Percentiles rank a stretch among this genome's conserved stretches.
phyloP scores from a whole-genome alignment of 2,329 filamentous ascomycete species.

The Talaromyces sp. region DNA sequence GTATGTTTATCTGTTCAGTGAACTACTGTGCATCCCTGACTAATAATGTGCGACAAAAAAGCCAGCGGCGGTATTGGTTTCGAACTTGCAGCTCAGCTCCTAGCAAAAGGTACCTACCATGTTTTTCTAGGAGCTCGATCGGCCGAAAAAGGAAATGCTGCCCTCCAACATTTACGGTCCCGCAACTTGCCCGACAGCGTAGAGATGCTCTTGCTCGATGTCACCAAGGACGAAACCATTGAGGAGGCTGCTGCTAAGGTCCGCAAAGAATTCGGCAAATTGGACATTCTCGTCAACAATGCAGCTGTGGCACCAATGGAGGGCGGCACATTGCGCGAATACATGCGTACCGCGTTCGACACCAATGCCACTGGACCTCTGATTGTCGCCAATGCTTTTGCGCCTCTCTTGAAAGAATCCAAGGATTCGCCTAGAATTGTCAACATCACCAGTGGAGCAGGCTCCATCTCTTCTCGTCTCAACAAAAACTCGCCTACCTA shows the following conservation, averaged over 20 bases:
- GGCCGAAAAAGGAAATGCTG: constrained; percentile 32
- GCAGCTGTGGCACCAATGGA: constrained; percentile 24
- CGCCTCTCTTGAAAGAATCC: constrained; percentile 32
- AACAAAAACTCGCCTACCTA: constrained; percentile 32
- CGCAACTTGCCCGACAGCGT: constrained; percentile 27
- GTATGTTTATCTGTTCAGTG: background rate
- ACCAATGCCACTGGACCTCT: constrained; percentile 40
- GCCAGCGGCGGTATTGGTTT: constrained; percentile 30
- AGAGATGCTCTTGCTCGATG: constrained; percentile 32
- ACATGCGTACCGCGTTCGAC: constrained; percentile 28
- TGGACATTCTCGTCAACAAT: constrained; percentile 32
- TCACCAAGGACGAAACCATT: constrained; percentile 35
- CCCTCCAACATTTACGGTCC: constrained; percentile 31
- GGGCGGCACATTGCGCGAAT: constrained; percentile 10
- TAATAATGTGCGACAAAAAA: background rate
- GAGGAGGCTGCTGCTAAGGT: constrained; percentile 22
- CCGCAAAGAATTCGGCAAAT: constrained; percentile 19
- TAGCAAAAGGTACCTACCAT: constrained; percentile 35
- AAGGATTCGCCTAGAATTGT: constrained; percentile 25
- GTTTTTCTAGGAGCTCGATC: constrained; percentile 38
- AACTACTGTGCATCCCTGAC: background rate
- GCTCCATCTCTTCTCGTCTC: constrained; percentile 28
- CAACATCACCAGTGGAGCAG: constrained; percentile 37
- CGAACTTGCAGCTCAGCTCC: constrained; percentile 31
- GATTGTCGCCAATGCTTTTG: constrained; percentile 33